These are phyloP conservation scores for Colletotrichum cuscutae DNA, from an alignment of 2,329 filamentous ascomycete genomes.

Conservation along the genomic window DNA sequence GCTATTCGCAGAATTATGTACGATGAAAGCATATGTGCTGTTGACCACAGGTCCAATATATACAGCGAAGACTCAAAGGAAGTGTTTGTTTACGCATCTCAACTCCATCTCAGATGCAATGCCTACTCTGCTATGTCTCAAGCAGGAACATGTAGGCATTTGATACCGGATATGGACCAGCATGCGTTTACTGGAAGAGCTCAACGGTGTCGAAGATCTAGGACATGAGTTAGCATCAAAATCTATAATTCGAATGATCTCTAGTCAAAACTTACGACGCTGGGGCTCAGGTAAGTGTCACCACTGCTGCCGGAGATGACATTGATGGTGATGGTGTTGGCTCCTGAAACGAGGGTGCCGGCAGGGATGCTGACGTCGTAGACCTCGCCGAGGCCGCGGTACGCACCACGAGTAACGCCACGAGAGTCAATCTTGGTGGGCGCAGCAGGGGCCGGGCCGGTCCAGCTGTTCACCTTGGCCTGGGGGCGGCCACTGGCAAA, in stretches of 20 bases:
- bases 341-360: conserved; percentile 67
- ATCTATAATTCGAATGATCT: neutral
- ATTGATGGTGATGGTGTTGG: conserved; percentile 71
- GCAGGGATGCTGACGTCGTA: conserved; percentile 71
- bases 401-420: conserved; percentile 73
- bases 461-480: conserved; percentile 66
- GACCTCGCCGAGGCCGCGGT: conserved; percentile 71
- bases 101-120: neutral
- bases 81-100: neutral
- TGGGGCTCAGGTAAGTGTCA: conserved; percentile 65
- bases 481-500: conserved; percentile 69
- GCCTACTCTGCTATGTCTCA: neutral
- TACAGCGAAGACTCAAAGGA: conserved; percentile 20
- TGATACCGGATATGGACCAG: neutral
- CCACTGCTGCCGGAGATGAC: conserved; percentile 69
- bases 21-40: conserved; percentile 21
- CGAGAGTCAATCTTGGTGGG: conserved; percentile 73
- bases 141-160: neutral
- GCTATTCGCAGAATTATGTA: conserved; percentile 11
- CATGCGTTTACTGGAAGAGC: conserved; percentile 22
- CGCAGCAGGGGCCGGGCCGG: conserved; percentile 57
- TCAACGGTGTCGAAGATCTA: conserved; percentile 35
- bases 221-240: neutral
- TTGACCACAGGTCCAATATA: conserved; percentile 17
- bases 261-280: conserved; percentile 50